Base-by-base conservation (phyloP, 1,139 yeast genomes). In the Pichia cactophila region DNA sequence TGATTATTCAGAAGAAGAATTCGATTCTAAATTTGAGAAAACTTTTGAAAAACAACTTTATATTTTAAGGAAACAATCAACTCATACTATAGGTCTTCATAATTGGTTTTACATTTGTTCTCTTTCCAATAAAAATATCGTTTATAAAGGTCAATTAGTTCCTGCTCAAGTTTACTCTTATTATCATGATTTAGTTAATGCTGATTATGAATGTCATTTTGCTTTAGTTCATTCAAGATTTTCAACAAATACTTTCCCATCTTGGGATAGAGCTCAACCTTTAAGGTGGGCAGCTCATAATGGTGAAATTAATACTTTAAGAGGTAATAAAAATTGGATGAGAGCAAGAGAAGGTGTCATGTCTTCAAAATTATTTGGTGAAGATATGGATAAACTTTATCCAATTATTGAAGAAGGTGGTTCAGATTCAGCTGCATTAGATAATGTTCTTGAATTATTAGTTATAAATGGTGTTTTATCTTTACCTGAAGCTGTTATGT, bases 261-360 rank as follows among this genome's bases (percentile, higher is more conserved):
- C 96, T 26, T 92, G 98, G 98, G 98, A 92, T 70, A 82, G 98
- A 70, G 98, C 98, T 38, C 98, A 92, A 70, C 98, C 98, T 46
- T 78, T 90, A 62, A 79, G 98, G 69, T 85, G 94, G 84, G 90
- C 96, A 39, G 98, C 98, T 42, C 98, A 92, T 72, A 92, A 92
- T 68, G 98, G 98, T 75, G 98, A 92, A 71, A 92, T 92, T 68
- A 92, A 92, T 71, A 90, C 98, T 42, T 74, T 92, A 66, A 80
- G 97, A 68, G 98, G 98, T 61, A 92, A 92, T 77, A 92, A 89
- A 71, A 92, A 92, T 69, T 92, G 97, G 97, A 90, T 92, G 97
- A 81, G 96, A 61, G 94, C 98, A 42, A 86, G 95, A 70, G 98
- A 92, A 73, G 97, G 97, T 71, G 88, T 90, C 46, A 88, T 92